Base-by-base conservation (phyloP, 257 asterid species). In the Primulina eburnea region DNA sequence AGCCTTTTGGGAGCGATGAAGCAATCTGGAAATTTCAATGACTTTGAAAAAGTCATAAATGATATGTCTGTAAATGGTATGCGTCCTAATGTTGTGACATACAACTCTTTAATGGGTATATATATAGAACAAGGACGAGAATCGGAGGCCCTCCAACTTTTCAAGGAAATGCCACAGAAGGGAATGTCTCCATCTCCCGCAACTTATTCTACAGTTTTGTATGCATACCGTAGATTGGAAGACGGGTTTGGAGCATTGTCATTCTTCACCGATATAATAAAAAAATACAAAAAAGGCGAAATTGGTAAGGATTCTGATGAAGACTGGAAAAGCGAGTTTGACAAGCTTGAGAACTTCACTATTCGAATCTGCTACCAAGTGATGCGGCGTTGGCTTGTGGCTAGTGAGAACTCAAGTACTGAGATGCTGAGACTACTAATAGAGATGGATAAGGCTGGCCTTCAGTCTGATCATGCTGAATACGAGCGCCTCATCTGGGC, bases 401-500 rank as follows among this genome's bases (percentile, higher is more conserved):
- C 58, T 40, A 64, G 71, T 0, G 85, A 85, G 68, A 85, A 82
- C 29, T 76, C 75, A 17, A 81, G 86, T 76, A 73, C 71, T 38
- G 71, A 84, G n/a, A 80, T 89, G 20, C 55, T 89, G 87, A 91
- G 79, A 40, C 79, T 91, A 52, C 80, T 91, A 14, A 70, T 53
- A 8, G 93, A 89, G 74, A 94, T 91, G 92, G 96, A 94, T 76
- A 85, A 77, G 71, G 82, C 80, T 7, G 85, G 83, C 32, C 71
- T 94, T 73, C 79, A 50, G 56, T 81, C 77, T 1, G 81, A 84
- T 21, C 83, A 82, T 26, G 88, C 71, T 33, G 95, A 87, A 43
- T 71, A 80, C 4, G 95, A 94, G 74, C 90, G 89, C 53, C 90
- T 94, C 28, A 79, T 94, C 2, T 91, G 99, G 97, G 96, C 96